Evolutionary conservation across 345 rosid species (phyloP).

Genomic region (Syzygium aqueum): DNA sequence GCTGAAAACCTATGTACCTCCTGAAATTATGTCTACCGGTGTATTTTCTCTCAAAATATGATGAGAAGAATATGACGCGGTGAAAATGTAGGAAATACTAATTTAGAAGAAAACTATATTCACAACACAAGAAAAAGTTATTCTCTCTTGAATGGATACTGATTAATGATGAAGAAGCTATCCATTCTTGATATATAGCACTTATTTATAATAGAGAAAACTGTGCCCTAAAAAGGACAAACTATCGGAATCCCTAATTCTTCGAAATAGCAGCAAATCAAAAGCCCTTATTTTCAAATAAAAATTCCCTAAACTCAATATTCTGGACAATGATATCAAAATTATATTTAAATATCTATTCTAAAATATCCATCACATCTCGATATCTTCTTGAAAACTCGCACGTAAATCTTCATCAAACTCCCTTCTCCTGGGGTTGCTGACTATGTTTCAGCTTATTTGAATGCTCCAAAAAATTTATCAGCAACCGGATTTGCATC

Average conservation of each 20-base stretch:
- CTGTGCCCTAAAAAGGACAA: not conserved
- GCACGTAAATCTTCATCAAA: not conserved
- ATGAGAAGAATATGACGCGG: not conserved
- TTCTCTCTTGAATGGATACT: not conserved
- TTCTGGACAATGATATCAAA: not conserved
- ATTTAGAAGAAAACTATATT: not conserved
- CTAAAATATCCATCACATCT: not conserved
- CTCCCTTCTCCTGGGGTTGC: not conserved
- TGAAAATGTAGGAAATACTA: not conserved
- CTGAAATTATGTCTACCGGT: not conserved
- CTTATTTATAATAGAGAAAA: not conserved
- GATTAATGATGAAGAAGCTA: not conserved
- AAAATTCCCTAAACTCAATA: too few species aligned
- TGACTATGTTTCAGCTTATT: not conserved
- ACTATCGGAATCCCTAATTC: not conserved
- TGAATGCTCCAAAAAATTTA: not conserved
- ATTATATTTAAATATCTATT: too few species aligned
- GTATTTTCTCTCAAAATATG: not conserved
- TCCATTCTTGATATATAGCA: not conserved
- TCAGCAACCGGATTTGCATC: not conserved
- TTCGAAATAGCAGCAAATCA: not conserved
- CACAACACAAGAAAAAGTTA: not conserved
- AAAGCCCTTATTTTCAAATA: too few species aligned
- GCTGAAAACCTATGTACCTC: too few species aligned
- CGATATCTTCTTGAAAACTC: not conserved